phyloP scores from a whole-genome alignment of 441 rosid species.

The Mallotus repandus region DNA sequence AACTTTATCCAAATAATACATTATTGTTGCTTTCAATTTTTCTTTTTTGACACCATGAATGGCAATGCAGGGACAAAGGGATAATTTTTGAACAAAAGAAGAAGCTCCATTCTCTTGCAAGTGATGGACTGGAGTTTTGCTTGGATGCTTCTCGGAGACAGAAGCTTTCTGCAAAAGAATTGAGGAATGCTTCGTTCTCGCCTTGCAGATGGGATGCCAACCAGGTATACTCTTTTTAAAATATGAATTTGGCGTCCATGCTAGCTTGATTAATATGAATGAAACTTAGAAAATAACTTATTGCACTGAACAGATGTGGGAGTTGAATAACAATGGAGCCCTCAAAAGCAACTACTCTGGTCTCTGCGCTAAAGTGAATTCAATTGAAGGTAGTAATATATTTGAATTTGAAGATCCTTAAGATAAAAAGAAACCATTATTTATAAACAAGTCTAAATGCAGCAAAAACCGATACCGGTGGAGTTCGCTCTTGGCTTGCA shows the following conservation, averaged over 20 bases:
- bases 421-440: neutral
- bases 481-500: conserved; percentile 86
- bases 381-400: conserved; percentile 53
- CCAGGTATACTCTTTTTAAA: conserved; percentile 48
- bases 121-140: conserved; percentile 57
- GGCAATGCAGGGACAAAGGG: conserved; percentile 52
- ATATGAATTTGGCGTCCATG: neutral
- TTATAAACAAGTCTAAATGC: conserved; percentile 25
- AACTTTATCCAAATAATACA: neutral
- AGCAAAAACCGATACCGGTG: conserved; percentile 42
- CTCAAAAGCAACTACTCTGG: conserved; percentile 73
- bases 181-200: conserved; percentile 52
- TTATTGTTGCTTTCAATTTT: neutral
- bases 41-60: conserved; percentile 7
- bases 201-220: conserved; percentile 66
- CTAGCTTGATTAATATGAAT: neutral
- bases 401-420: conserved; percentile 4
- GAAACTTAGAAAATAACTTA: conserved; percentile 8
- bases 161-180: conserved; percentile 66
- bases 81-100: conserved; percentile 38
- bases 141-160: conserved; percentile 63
- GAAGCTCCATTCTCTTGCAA: conserved; percentile 43
- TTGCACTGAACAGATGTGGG: conserved; percentile 65
- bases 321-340: conserved; percentile 57
- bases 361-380: conserved; percentile 63